A percentile compares a stretch with the other conserved stretches of the same genome.
phyloP scores from a whole-genome alignment of 257 asterid species.

The Phtheirospermum japonicum region DNA sequence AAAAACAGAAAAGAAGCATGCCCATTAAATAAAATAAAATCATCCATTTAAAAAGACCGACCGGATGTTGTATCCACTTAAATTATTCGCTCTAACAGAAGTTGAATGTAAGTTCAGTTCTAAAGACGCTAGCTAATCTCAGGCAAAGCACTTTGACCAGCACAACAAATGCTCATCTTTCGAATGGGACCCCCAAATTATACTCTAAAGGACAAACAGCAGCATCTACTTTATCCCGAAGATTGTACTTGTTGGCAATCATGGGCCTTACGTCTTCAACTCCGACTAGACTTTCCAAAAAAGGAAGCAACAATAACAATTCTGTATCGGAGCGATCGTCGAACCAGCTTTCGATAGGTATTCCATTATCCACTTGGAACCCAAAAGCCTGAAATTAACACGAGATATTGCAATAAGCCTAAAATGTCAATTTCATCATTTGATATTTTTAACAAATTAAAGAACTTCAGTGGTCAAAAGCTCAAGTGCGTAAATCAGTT shows the following conservation, averaged over 20 bases:
- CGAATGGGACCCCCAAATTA: slow-evolving; percentile 39
- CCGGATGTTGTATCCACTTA: slow-evolving; percentile 22
- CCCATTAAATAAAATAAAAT: slow-evolving; percentile 2
- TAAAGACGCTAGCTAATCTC: slow-evolving; percentile 27
- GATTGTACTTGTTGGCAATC: slow-evolving; percentile 69
- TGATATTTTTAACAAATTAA: too few relatives aligned
- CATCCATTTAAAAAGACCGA: slow-evolving; percentile 19
- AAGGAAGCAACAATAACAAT: slow-evolving; percentile 66
- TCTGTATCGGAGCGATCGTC: slow-evolving; percentile 74
- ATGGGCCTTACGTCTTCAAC: slow-evolving; percentile 81
- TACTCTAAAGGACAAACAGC: slow-evolving; percentile 60
- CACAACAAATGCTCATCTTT: slow-evolving; percentile 32
- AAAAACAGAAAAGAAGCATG: slow-evolving; percentile 3
- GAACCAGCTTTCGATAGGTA: slow-evolving; percentile 98
- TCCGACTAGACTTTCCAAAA: slow-evolving; percentile 78
- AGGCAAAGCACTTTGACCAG: slow-evolving; percentile 9
- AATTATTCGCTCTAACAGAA: slow-evolving; percentile 21
- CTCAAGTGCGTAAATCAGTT: too few relatives aligned
- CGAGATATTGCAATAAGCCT: neutral
- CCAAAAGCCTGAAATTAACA: slow-evolving; percentile 74
- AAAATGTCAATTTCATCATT: neutral
- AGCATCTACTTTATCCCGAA: slow-evolving; percentile 66
- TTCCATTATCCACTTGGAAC: slow-evolving; percentile 96
- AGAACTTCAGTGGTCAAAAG: too few relatives aligned
- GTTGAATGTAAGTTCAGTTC: slow-evolving; percentile 16